phyloP scores from a whole-genome alignment of 345 rosid genomes.

The Sonneratia alba region DNA sequence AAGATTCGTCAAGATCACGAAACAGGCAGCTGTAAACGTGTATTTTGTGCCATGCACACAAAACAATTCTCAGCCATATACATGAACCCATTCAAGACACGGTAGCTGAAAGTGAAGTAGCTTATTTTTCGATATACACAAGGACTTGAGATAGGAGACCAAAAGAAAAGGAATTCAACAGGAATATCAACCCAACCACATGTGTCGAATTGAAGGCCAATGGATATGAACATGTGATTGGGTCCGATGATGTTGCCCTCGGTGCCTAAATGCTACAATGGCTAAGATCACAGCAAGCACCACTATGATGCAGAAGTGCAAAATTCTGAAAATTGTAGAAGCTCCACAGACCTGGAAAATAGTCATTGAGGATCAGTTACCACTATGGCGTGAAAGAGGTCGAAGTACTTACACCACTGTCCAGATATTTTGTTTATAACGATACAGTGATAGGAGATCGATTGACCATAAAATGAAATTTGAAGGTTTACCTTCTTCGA shows the following conservation, averaged over 20 bases:
- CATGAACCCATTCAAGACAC: too few species aligned
- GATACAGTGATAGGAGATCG: neutral
- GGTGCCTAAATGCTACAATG: neutral
- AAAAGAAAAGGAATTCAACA: neutral
- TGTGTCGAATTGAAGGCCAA: conserved; percentile 31
- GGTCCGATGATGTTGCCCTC: neutral
- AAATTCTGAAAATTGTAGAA: neutral
- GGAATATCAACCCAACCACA: conserved; percentile 27
- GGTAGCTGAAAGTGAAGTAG: neutral
- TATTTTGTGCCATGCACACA: neutral
- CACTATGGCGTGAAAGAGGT: neutral
- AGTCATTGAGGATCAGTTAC: neutral
- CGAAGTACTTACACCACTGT: too few species aligned
- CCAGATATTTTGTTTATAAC: too few species aligned
- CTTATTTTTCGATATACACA: neutral
- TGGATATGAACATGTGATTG: conserved; percentile 17
- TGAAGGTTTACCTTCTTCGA: conserved; percentile 31
- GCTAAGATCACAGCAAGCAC: conserved; percentile 11
- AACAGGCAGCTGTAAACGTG: neutral
- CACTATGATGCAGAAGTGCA: conserved; percentile 14
- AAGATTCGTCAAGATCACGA: neutral
- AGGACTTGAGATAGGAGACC: conserved; percentile 1
- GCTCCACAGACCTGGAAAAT: conserved; percentile 18
- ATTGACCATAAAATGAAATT: neutral
- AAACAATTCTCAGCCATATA: too few species aligned